Conservation (phyloP, 371 early-diverging fungal species). For the Mortierella sp. region DNA sequence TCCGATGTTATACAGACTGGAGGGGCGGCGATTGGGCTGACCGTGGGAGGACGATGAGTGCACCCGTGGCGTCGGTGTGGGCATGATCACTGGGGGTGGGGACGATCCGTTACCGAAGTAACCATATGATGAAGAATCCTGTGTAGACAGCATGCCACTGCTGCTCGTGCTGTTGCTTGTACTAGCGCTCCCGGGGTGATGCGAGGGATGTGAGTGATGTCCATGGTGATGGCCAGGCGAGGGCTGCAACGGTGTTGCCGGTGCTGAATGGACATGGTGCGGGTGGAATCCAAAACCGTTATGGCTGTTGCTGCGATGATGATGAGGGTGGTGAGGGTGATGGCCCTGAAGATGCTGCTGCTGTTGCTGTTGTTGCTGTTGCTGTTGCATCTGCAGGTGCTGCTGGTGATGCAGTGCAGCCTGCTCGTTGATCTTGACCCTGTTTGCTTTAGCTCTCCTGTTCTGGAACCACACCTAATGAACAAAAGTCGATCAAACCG, state of each 20-base stretch:
- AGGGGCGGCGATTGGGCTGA: constrained; percentile 39
- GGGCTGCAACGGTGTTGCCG: constrained; percentile 28
- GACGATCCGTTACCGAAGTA: constrained; percentile 49
- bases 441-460: constrained; percentile 87
- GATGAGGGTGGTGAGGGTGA: constrained; percentile 24
- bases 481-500: not conserved
- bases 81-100: constrained; percentile 42
- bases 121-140: constrained; percentile 18
- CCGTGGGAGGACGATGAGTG: constrained; percentile 30
- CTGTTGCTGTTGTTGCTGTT: constrained; percentile 23
- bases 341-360: constrained; percentile 32
- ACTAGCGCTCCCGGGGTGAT: constrained; percentile 5
- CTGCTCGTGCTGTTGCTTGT: not conserved
- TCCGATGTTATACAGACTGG: constrained; percentile 38
- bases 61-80: constrained; percentile 37
- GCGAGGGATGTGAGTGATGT: constrained; percentile 8
- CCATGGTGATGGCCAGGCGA: constrained; percentile 16
- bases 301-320: constrained; percentile 28
- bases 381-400: constrained; percentile 43
- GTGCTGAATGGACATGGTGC: constrained; percentile 32
- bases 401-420: constrained; percentile 56
- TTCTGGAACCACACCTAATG: constrained; percentile 96
- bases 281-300: constrained; percentile 34
- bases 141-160: not conserved
- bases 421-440: constrained; percentile 61